phyloP scores from a whole-genome alignment of 2,329 filamentous ascomycete genomes.

The Aspergillus vadensis region DNA sequence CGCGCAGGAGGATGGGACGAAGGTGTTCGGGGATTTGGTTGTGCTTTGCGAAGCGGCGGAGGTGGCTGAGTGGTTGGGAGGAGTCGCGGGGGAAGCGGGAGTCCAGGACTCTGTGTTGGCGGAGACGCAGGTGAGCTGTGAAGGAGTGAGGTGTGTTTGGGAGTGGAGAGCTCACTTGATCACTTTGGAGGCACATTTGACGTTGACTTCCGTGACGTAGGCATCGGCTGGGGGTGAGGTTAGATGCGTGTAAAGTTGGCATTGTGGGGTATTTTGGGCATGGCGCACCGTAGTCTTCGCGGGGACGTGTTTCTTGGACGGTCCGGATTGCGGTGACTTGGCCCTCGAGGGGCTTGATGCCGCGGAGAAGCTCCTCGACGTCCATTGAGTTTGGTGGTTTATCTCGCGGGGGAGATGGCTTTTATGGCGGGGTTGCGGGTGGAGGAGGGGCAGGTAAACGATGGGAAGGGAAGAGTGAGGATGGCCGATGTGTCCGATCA shows the following conservation, averaged over 20 bases:
- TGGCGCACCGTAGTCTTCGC: constrained; percentile 44
- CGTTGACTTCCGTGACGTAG: constrained; percentile 47
- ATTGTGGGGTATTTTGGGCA: background rate
- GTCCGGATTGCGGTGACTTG: constrained; percentile 45
- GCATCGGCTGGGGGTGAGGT: constrained; percentile 39
- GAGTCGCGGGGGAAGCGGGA: constrained; percentile 38
- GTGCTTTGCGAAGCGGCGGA: constrained; percentile 45
- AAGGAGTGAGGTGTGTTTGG: background rate
- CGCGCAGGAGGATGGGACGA: constrained; percentile 24
- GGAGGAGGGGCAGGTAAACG: background rate
- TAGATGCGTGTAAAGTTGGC: constrained; percentile 6
- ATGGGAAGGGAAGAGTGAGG: background rate
- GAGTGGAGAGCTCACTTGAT: constrained; percentile 38
- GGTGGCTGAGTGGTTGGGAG: constrained; percentile 37
- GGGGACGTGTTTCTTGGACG: constrained; percentile 45
- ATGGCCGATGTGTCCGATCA: background rate
- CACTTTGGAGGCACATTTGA: constrained; percentile 47
- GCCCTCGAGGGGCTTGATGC: constrained; percentile 35
- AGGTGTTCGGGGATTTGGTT: constrained; percentile 37
- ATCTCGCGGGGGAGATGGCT: background rate
- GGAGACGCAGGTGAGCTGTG: background rate
- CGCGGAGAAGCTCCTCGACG: constrained; percentile 24
- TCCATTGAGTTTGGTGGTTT: constrained; percentile 23
- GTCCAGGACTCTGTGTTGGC: constrained; percentile 40
- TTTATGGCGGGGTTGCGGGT: constrained; percentile 2